Evolutionary conservation across 2,329 filamentous ascomycete species (phyloP), one percentile per base, ranked within the genome.

Genomic region (Fusarium euwallaceae): DNA sequence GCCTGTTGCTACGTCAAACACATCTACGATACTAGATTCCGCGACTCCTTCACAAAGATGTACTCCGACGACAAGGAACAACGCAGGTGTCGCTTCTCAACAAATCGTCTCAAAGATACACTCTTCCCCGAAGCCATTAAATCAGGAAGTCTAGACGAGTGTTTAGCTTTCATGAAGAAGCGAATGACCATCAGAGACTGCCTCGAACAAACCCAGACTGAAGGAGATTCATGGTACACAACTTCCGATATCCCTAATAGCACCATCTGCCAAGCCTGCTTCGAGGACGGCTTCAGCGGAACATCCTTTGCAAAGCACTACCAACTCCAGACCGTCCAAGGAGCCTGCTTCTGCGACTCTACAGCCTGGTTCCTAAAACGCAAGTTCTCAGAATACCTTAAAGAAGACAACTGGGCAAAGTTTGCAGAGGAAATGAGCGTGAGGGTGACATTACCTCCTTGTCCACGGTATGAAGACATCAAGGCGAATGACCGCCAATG

Each of bases 221-320:
- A 79, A 24, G 72, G 72, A 1, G 67, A 71, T 9, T 20, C 32
- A 1, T 86, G 84, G 83, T 85, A 84, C 66, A 77, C 67, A 11
- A 79, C 84, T 14, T 58, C 77, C 0, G 74, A 78, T 9, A 80
- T 82, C 1, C 81, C 82, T 0, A 70, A 78, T 3, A 80, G 80
- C 12, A 69, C 77, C 11, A 76, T 85, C n/a, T 86, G 84, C 59
- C 81, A 82, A 10, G 75, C 81, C 5, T 86, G 84, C 71, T 85
- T 82, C 53, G 80, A 81, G 17, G 81, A 84, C 61, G 66, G 79
- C n/a, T 77, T 86, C 14, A 71, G 74, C 48, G 62, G 69, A 2
- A 82, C 81, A 0, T 59, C 61, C 0, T 82, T 84, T 67, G 73
- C 74, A 3, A 41, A 72, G 41, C 66, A 78, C 7, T 86, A 85